phyloP scores from a whole-genome alignment of 164 flowering plant genomes.

The Vitis cinerea region DNA sequence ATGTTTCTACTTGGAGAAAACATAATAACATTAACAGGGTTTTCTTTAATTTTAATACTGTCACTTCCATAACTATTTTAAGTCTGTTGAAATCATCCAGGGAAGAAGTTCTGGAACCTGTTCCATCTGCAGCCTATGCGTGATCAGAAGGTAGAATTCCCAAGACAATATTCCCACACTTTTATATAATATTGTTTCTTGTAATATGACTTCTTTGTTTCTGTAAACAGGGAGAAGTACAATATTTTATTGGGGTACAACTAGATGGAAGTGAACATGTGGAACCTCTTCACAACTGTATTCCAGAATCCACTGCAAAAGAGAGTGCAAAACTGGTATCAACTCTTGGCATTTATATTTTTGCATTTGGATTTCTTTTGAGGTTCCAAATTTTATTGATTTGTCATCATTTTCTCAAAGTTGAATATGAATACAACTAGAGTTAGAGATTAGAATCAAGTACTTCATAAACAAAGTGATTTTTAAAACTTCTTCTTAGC shows the following conservation, averaged over 20 bases:
- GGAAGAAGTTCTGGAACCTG: conserved; percentile 98
- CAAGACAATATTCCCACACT: neutral
- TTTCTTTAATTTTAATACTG: neutral
- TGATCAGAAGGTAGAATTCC: conserved; percentile 78
- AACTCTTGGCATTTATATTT: neutral
- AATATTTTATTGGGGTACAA: conserved; percentile 96
- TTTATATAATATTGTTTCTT: too few relatives aligned
- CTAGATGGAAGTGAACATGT: conserved; percentile 95
- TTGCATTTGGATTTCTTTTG: neutral
- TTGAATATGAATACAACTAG: too few relatives aligned
- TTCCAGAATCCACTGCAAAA: conserved; percentile 64
- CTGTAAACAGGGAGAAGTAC: conserved; percentile 87
- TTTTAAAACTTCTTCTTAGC: too few relatives aligned
- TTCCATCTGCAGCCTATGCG: conserved; percentile 99
- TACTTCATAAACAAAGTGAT: too few relatives aligned
- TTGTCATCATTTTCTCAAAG: neutral
- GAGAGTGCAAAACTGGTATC: conserved; percentile 70
- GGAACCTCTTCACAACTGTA: conserved; percentile 82
- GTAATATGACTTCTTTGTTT: neutral
- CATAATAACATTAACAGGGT: too few relatives aligned
- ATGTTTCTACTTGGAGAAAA: too few relatives aligned
- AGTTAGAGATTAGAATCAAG: too few relatives aligned
- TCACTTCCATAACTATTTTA: neutral
- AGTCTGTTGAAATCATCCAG: conserved; percentile 31
- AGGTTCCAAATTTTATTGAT: neutral